Evolutionary conservation across 176 grass and related monocot genomes (phyloP), one percentile per base, ranked within the genome.

Genomic region (Juncus inflexus): DNA sequence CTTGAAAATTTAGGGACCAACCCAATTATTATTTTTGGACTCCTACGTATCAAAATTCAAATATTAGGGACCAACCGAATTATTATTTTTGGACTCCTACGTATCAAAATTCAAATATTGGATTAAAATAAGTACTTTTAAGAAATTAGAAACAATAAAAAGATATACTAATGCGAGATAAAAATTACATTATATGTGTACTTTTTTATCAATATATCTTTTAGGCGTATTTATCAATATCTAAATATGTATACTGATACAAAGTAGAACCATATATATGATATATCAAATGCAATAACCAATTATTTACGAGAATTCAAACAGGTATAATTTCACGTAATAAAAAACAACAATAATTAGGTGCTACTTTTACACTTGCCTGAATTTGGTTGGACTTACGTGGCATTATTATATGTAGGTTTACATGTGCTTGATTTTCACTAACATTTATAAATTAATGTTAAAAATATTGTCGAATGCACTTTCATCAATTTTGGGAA

Each of bases 321-420:
- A 8, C 12, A 12, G 49, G 49, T 12, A 7, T 52, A 52, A 52
- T 7, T 52, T 52, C 12, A 12, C 49, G 12, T 6, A 47, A 43
- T 28, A 49, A 64, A 19, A 64, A 47, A 65, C 3, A 49, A 63
- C 13, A 41, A 12, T 13, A 47, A 65, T 15, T 14, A 40, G 15
- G 55, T 14, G 35, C 35, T 69, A 51, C 35, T 37, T 40, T 60
- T 58, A 60, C 36, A 71, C 50, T 71, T 71, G 68, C 54, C 55
- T 58, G 13, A 71, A 71, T 45, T 71, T 15, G 37, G 67, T 28
- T 71, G 67, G 67, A 71, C 3, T 57, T 35, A 56, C 67, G 54
- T 58, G 67, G 67, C 37, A 52, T n/a, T 13, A 9, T 58, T 45
- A 49, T 70, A 39, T 16, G 42, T 42, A n/a, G 67, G 37, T 71